Evolutionary conservation across 78 protist species (phyloP).

Genomic region (Pigoraptor vietnamica): DNA sequence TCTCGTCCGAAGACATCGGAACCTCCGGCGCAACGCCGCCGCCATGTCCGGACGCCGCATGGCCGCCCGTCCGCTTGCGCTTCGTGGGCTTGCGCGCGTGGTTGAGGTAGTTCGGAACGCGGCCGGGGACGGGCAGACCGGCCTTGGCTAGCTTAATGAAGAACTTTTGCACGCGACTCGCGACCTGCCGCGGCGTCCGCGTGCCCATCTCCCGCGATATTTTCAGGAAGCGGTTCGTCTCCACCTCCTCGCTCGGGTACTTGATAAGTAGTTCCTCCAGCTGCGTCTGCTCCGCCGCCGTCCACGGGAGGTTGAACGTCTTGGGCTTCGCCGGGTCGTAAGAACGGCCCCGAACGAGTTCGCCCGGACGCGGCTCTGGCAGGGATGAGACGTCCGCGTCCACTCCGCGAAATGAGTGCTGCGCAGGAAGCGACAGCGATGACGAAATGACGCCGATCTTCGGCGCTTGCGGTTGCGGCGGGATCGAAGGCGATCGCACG

Average conservation of each 20-base stretch:
- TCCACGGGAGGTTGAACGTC: slow-evolving; percentile 24
- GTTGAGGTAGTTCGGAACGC: not conserved
- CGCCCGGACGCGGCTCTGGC: not conserved
- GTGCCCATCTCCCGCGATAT: slow-evolving; percentile 22
- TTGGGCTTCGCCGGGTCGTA: not conserved
- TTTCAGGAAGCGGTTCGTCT: slow-evolving; percentile 40
- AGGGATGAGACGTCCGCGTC: not conserved
- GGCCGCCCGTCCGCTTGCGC: not conserved
- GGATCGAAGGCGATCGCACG: too few species aligned
- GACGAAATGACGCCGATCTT: not conserved
- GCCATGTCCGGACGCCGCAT: not conserved
- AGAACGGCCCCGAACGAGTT: not conserved
- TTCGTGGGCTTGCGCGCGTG: not conserved
- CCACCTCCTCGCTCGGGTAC: slow-evolving; percentile 46
- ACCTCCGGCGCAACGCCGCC: not conserved
- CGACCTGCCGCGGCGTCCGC: slow-evolving; percentile 47
- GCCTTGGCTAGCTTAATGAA: slow-evolving; percentile 25
- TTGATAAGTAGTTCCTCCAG: slow-evolving; percentile 20
- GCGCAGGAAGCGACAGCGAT: not conserved
- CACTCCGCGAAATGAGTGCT: not conserved
- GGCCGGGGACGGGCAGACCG: not conserved
- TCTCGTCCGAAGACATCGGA: not conserved
- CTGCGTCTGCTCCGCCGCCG: slow-evolving; percentile 40
- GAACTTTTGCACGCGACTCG: slow-evolving; percentile 50
- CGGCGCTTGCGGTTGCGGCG: not conserved